phyloP scores from a whole-genome alignment of 2,329 filamentous ascomycete species.

The Alternaria solani region DNA sequence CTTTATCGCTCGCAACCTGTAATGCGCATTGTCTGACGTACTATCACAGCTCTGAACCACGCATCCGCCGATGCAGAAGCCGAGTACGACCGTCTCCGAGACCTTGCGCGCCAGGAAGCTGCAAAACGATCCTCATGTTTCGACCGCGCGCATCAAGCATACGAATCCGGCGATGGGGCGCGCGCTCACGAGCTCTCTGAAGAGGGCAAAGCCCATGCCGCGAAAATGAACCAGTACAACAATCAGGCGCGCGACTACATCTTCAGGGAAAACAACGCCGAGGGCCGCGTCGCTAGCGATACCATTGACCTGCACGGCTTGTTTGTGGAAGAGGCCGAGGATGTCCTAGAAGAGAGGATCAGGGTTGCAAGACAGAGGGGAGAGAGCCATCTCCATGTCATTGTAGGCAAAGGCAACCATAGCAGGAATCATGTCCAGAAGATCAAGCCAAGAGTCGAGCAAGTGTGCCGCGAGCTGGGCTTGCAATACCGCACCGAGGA shows the following conservation, averaged over 20 bases:
- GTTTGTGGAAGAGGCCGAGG: conserved; percentile 93
- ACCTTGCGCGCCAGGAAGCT: conserved; percentile 81
- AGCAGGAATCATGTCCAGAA: conserved; percentile 83
- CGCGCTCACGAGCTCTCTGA: conserved; percentile 84
- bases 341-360: conserved; percentile 87
- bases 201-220: conserved; percentile 83
- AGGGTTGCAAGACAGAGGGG: conserved; percentile 75
- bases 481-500: conserved; percentile 85
- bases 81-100: conserved; percentile 91
- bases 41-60: conserved; percentile 45
- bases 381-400: conserved; percentile 87
- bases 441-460: conserved; percentile 93
- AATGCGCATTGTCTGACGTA: conserved; percentile 1
- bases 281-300: conserved; percentile 76
- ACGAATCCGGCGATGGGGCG: conserved; percentile 81
- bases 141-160: conserved; percentile 74
- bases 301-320: conserved; percentile 95
- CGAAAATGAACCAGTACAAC: conserved; percentile 88
- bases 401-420: conserved; percentile 96
- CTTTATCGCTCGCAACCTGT: background rate
- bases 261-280: conserved; percentile 92
- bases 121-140: conserved; percentile 80
- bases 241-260: conserved; percentile 91
- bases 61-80: conserved; percentile 63
- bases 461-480: conserved; percentile 82